These are phyloP conservation scores for Penicillium palitans DNA, from an alignment of 2,329 filamentous ascomycete species.

Conservation along the genomic window DNA sequence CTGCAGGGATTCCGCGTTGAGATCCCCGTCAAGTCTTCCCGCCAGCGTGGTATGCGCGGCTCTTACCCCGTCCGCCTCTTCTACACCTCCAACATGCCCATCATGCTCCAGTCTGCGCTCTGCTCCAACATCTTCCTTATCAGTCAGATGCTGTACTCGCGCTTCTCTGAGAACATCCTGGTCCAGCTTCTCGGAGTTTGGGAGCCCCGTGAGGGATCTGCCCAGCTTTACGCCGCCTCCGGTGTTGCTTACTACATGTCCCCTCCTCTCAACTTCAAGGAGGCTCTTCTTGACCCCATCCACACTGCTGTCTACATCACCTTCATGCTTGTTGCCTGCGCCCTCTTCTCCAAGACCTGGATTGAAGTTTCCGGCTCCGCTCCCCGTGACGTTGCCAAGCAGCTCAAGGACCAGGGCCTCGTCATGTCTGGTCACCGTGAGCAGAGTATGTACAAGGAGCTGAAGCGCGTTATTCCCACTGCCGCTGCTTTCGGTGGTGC, in stretches of 20 bases:
- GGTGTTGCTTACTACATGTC: conserved; percentile 99
- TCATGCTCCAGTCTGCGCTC: conserved; percentile 98
- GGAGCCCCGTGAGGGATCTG: conserved; percentile 92
- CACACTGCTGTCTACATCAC: conserved; percentile 93
- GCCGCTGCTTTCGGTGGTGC: conserved; percentile 98
- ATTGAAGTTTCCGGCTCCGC: conserved; percentile 98
- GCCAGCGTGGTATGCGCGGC: conserved; percentile 96
- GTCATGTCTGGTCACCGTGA: conserved; percentile 99
- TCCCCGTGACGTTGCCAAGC: conserved; percentile 97
- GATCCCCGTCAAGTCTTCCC: conserved; percentile 98
- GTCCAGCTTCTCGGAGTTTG: conserved; percentile 97
- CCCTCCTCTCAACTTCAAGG: conserved; percentile 94
- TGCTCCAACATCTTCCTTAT: conserved; percentile 99
- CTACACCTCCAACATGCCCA: conserved; percentile 99
- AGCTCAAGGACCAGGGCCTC: conserved; percentile 98
- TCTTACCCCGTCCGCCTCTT: conserved; percentile 98
- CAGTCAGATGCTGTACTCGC: conserved; percentile 98
- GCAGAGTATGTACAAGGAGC: conserved; percentile 99
- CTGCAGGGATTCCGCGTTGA: conserved; percentile 99
- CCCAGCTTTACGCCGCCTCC: conserved; percentile 89
- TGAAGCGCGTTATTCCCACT: conserved; percentile 98
- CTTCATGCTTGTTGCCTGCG: conserved; percentile 97
- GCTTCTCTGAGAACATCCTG: conserved; percentile 97
- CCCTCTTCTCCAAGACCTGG: conserved; percentile 99
- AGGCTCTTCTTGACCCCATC: conserved; percentile 93